phyloP scores from a whole-genome alignment of 176 grass and related monocot species.

The Ananas comosus region DNA sequence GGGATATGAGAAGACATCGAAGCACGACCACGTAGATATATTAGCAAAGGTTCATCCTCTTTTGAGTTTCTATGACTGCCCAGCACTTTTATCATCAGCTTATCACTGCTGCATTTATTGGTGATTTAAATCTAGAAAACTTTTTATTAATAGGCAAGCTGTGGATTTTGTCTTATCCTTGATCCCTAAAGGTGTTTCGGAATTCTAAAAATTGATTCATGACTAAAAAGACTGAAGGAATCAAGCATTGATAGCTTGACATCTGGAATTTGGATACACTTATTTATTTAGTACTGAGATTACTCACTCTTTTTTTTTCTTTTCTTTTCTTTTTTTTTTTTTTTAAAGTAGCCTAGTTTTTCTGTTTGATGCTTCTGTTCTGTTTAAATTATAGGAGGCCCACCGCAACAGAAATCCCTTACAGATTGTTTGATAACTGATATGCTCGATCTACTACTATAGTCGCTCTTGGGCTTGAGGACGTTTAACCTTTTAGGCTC shows the following conservation, averaged over 20 bases:
- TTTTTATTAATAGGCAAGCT: neutral
- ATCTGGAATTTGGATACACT: neutral
- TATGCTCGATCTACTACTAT: neutral
- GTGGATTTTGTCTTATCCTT: neutral
- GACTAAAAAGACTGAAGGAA: neutral
- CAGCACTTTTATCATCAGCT: too few relatives aligned
- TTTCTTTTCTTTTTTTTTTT: too few relatives aligned
- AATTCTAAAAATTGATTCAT: neutral
- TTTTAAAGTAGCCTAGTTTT: neutral
- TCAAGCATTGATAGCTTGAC: neutral
- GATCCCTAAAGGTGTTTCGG: neutral
- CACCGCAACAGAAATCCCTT: neutral
- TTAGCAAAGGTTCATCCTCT: slow-evolving; percentile 27
- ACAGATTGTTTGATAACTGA: neutral
- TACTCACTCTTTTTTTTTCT: neutral
- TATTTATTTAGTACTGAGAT: neutral
- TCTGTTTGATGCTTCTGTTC: neutral
- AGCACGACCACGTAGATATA: slow-evolving; percentile 19
- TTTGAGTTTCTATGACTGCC: slow-evolving; percentile 1
- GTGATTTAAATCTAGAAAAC: too few relatives aligned
- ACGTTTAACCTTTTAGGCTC: neutral
- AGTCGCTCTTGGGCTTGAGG: neutral
- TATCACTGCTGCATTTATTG: too few relatives aligned
- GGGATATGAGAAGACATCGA: slow-evolving; percentile 37
- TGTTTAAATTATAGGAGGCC: neutral